phyloP scores from a whole-genome alignment of 495 filamentous ascomycete genomes.

The Saxophila tyrrhenica region DNA sequence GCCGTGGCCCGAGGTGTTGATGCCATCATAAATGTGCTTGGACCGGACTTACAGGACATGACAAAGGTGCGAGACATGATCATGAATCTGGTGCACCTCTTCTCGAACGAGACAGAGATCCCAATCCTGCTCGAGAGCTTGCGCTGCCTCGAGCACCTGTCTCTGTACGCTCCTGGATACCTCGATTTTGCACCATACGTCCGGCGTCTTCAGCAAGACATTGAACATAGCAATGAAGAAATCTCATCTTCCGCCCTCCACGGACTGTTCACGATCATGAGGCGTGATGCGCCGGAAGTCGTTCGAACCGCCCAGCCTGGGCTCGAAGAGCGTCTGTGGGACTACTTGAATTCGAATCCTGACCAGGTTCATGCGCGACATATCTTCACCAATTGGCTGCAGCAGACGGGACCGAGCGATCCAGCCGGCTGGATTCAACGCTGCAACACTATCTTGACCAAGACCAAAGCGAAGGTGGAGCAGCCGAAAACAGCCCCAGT shows the following conservation, averaged over 20 bases:
- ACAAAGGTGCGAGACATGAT: conserved; percentile 86
- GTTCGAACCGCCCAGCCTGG: conserved; percentile 58
- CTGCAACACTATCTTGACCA: conserved; percentile 79
- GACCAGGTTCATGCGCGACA: conserved; percentile 64
- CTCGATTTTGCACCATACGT: conserved; percentile 78
- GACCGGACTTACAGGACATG: conserved; percentile 88
- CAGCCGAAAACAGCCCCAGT: conserved; percentile 34
- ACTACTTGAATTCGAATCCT: conserved; percentile 66
- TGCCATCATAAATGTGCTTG: conserved; percentile 87
- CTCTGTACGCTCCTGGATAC: conserved; percentile 78
- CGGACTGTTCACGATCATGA: conserved; percentile 89
- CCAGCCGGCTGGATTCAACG: conserved; percentile 75
- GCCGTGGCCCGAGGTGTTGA: conserved; percentile 85
- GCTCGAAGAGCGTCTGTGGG: conserved; percentile 86
- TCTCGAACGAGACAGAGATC: conserved; percentile 64
- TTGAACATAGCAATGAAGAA: conserved; percentile 52
- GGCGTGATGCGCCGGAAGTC: conserved; percentile 71
- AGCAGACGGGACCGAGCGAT: conserved; percentile 68
- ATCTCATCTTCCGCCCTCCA: conserved; percentile 66
- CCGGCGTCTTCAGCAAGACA: conserved; percentile 61
- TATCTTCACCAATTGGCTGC: conserved; percentile 82
- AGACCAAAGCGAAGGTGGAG: conserved; percentile 54
- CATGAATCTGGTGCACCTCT: conserved; percentile 71
- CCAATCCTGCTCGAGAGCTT: conserved; percentile 68
- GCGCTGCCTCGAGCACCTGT: conserved; percentile 79